phyloP scores from a whole-genome alignment of 129 eudicot genomes.

The Kitagawia praeruptora region DNA sequence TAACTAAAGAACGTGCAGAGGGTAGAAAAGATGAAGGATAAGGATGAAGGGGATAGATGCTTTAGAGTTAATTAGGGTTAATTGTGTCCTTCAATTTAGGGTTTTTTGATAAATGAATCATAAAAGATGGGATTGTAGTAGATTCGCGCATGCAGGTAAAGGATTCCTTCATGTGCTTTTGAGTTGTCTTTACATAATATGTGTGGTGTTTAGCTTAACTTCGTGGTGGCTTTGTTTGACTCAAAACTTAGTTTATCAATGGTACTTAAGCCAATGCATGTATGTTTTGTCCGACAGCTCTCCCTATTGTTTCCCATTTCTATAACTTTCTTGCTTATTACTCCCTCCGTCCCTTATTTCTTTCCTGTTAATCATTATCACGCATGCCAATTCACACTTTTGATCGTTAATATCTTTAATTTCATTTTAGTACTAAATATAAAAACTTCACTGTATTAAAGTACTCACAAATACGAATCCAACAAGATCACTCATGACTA shows the following conservation, averaged over 20 bases:
- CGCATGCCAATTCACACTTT: too few relatives aligned
- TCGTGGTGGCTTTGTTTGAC: conserved; percentile 13
- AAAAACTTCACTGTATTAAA: too few relatives aligned
- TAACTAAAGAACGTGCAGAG: conserved; percentile 5
- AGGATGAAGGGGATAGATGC: conserved; percentile 13
- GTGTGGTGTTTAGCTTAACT: background rate
- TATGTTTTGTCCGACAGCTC: conserved; percentile 37
- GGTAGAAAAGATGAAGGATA: conserved; percentile 22
- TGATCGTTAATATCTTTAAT: too few relatives aligned
- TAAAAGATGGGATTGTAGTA: conserved; percentile 1
- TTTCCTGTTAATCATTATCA: too few relatives aligned
- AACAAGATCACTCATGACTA: too few relatives aligned
- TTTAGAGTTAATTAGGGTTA: background rate
- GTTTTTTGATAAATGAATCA: background rate
- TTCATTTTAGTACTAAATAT: too few relatives aligned
- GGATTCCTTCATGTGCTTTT: conserved; percentile 20
- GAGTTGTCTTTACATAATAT: background rate
- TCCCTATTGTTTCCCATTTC: conserved; percentile 31
- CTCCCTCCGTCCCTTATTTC: too few relatives aligned
- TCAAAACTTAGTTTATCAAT: background rate
- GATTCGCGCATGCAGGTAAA: conserved; percentile 14
- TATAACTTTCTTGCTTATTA: conserved; percentile 20
- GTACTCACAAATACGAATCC: too few relatives aligned
- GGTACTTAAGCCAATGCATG: conserved; percentile 20
- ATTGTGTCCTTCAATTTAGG: conserved; percentile 7